Base-by-base conservation (phyloP, 2,329 filamentous ascomycete genomes). In the Myriosclerotinia duriaeana region DNA sequence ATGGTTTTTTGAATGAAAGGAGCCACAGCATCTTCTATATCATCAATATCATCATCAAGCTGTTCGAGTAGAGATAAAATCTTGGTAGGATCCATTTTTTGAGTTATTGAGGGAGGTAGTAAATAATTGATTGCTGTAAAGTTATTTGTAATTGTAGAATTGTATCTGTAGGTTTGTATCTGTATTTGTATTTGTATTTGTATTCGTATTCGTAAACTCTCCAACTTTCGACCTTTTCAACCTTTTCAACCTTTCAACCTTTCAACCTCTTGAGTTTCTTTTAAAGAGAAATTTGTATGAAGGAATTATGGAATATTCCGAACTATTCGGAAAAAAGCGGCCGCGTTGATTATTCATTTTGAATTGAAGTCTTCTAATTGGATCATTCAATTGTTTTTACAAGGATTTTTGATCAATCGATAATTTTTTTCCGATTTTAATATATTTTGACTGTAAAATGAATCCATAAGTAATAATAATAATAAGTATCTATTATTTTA, bases 31-130 rank as follows among this genome's bases (percentile, higher is more conserved):
- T 88, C 85, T 76, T 96, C 87, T 56, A 98, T 84, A 65, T 89
- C 85, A 78, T 96, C 91, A 61, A 98, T 85, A 76, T 93, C 87
- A 72, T 86, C 85, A 71, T 92, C 89, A 62, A 97, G 86, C 76
- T 88, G 70, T 60, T 77, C 74, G 20, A 77, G 67, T 15, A 75
- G 72, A 58, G 69, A 66, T 22, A 75, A 42, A 14, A 77, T 69
- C 36, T 74, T 74, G 0, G 74, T 69, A 20, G 74, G 72, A 65
- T 83, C 81, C 82, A 84, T 83, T 83, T 15, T 15, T 40, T 61
- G 12, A 12, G 15, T 11, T 46, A 3, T 12, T 66, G 65, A 22
- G 22, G 30, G 65, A 22, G 22, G 30, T 54, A 6, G 62, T 55
- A 40, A 53, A 2, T 5, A n/a, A 55, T 56, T 54, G 50, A 38